Percentiles rank a stretch among this genome's conserved stretches.
These are phyloP conservation scores for Podaxis mareebaensis DNA, from an alignment of 768 basidiomycete species.

Conservation along the genomic window DNA sequence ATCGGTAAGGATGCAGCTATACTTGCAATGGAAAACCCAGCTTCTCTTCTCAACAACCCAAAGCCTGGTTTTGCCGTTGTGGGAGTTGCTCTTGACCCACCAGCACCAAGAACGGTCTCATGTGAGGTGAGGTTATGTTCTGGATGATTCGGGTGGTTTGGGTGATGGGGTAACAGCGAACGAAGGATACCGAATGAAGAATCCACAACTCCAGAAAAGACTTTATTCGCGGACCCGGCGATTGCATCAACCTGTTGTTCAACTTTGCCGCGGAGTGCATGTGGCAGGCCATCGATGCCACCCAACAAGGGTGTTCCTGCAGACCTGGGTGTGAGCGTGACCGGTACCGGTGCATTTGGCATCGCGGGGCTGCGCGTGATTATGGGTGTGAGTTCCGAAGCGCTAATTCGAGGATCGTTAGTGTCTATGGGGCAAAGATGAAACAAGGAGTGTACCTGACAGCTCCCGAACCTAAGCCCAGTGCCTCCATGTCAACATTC, in stretches of 20 bases:
- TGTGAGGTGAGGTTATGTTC: too few relatives aligned
- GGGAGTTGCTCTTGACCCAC: neutral
- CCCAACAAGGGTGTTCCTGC: neutral
- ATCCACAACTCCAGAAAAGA: conserved; percentile 87
- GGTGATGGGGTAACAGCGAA: conserved; percentile 60
- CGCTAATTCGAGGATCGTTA: conserved; percentile 41
- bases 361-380: conserved; percentile 56
- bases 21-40: conserved; percentile 76
- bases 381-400: conserved; percentile 81
- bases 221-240: conserved; percentile 80
- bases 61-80: conserved; percentile 37
- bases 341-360: conserved; percentile 43
- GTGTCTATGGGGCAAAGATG: neutral
- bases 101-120: too few relatives aligned
- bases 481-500: conserved; percentile 80
- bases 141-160: neutral
- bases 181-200: conserved; percentile 87
- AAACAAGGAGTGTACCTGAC: conserved; percentile 45
- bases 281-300: conserved; percentile 41
- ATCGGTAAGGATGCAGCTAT: conserved; percentile 64
- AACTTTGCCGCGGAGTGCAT: conserved; percentile 67
- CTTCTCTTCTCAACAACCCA: conserved; percentile 71
- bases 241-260: conserved; percentile 80
- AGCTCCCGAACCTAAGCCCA: conserved; percentile 63
- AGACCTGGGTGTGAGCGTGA: neutral